Percentiles rank a stretch among this genome's conserved stretches.
Conservation (phyloP, 495 filamentous ascomycete species). For the Hypoxylon subgilvum region DNA sequence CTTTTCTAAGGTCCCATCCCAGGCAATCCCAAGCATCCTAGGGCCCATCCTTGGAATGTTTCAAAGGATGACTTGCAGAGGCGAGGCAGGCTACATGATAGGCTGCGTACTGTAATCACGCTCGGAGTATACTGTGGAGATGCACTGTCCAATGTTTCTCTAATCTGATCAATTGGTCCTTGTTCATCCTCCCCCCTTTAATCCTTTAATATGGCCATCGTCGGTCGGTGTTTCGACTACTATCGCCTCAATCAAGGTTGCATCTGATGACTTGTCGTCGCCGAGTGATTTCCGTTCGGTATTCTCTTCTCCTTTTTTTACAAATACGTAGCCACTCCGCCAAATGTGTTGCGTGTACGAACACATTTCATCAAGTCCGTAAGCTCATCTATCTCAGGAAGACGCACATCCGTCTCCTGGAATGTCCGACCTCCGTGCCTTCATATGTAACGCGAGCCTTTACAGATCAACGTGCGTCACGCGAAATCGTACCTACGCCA, state of each 20-base stretch:
- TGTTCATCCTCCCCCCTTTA: conserved; percentile 11
- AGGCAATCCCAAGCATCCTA: too few relatives aligned
- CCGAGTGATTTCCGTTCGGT: too few relatives aligned
- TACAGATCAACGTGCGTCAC: not conserved
- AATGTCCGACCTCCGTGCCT: not conserved
- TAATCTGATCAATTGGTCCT: conserved; percentile 5
- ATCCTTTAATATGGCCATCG: too few relatives aligned
- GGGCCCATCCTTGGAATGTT: conserved; percentile 31
- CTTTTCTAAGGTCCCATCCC: conserved; percentile 28
- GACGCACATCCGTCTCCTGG: not conserved
- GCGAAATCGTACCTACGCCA: conserved; percentile 5
- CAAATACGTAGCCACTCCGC: too few relatives aligned
- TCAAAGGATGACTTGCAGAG: conserved; percentile 32
- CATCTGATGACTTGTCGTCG: too few relatives aligned
- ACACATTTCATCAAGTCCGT: not conserved
- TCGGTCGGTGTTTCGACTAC: too few relatives aligned
- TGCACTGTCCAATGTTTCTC: conserved; percentile 15
- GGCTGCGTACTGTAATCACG: conserved; percentile 26
- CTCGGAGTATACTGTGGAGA: conserved; percentile 11
- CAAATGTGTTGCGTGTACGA: too few relatives aligned
- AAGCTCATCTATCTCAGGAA: not conserved
- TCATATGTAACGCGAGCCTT: not conserved
- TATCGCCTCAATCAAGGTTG: too few relatives aligned
- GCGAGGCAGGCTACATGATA: conserved; percentile 5
- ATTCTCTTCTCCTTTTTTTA: too few relatives aligned